Evolutionary conservation across 1,284 basidiomycete species (phyloP).

Genomic region (Cryptococcus floricola): DNA sequence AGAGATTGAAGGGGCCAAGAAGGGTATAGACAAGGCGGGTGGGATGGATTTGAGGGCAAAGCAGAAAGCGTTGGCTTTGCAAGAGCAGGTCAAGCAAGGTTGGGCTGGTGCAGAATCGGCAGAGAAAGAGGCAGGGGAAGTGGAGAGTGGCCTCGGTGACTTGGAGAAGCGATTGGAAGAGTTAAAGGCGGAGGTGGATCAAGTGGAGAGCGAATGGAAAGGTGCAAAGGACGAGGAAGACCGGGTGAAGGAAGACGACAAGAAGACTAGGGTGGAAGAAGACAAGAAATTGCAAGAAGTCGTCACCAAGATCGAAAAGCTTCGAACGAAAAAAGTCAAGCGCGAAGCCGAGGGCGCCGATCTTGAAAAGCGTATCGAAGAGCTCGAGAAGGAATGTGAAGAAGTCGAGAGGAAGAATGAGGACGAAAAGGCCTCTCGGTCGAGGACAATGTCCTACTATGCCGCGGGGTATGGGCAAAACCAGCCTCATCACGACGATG

Average conservation of each 20-base stretch:
- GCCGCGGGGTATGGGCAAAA: slow-evolving; percentile 19
- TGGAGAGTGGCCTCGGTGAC: slow-evolving; percentile 32
- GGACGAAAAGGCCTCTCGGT: slow-evolving; percentile 3
- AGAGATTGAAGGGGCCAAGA: slow-evolving; percentile 48
- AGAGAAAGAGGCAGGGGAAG: slow-evolving; percentile 34
- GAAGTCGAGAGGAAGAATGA: slow-evolving; percentile 24
- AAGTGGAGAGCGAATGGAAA: slow-evolving; percentile 30
- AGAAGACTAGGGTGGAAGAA: slow-evolving; percentile 36
- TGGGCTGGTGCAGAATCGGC: slow-evolving; percentile 44
- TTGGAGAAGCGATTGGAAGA: slow-evolving; percentile 29
- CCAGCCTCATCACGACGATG: slow-evolving; percentile 7
- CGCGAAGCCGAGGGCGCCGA: slow-evolving; percentile 42
- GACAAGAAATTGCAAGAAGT: slow-evolving; percentile 42
- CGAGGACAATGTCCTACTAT: slow-evolving; percentile 8
- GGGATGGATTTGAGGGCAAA: slow-evolving; percentile 44
- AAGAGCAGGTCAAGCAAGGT: slow-evolving; percentile 50
- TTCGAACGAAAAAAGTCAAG: slow-evolving; percentile 58
- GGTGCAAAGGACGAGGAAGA: slow-evolving; percentile 36
- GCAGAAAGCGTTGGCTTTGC: slow-evolving; percentile 47
- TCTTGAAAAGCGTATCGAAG: slow-evolving; percentile 38
- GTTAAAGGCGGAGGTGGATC: slow-evolving; percentile 28
- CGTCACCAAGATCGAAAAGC: slow-evolving; percentile 68
- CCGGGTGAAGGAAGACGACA: slow-evolving; percentile 37
- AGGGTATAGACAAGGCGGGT: slow-evolving; percentile 46
- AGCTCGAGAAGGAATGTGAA: slow-evolving; percentile 42